Evolutionary conservation across 495 filamentous ascomycete species (phyloP), one percentile per base, ranked within the genome.

Genomic region (Xylaria telfairii): DNA sequence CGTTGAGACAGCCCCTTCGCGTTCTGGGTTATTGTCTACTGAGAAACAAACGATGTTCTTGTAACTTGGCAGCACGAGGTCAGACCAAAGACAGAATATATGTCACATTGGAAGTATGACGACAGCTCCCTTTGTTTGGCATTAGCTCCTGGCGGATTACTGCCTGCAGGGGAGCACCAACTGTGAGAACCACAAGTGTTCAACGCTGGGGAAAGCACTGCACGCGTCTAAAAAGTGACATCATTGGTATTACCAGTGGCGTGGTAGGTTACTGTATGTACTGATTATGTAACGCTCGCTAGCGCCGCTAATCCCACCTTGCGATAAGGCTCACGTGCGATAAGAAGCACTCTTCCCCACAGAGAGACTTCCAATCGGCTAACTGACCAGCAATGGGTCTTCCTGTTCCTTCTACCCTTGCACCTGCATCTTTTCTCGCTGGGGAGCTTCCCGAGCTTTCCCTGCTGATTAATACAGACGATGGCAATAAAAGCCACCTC

Each of bases 401-500:
- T 24, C 54, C n/a, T n/a, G n/a, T n/a, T n/a, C n/a, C n/a, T n/a
- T n/a, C 19, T 59, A 21, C 30, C 28, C 32, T 59, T 59, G 56
- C 56, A 59, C 21, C 19, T 59, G 12, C n/a, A n/a, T n/a, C n/a
- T 59, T 62, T 62, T 41, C 37, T 42, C 19, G 2, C 34, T 59
- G 56, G 56, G 59, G 4, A 51, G 54, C 67, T 49, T 61, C 30
- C 8, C 9, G 44, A 21, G 67, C 42, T 69, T 54, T 63, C 32
- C 32, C 32, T 63, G 67, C 67, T 69, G 67, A 69, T 59, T 59
- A 69, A 69, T 69, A 46, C 28, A 47, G 26, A 59, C 37, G 10
- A 37, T 53, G 57, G 34, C 34, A 57, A 62, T 54, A 67, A 62
- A 62, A 56, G 30, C 34, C 15, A 69, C 65, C 47, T 71, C 71